Base-by-base conservation (phyloP, 345 rosid genomes). In the Sonneratia caseolaris region DNA sequence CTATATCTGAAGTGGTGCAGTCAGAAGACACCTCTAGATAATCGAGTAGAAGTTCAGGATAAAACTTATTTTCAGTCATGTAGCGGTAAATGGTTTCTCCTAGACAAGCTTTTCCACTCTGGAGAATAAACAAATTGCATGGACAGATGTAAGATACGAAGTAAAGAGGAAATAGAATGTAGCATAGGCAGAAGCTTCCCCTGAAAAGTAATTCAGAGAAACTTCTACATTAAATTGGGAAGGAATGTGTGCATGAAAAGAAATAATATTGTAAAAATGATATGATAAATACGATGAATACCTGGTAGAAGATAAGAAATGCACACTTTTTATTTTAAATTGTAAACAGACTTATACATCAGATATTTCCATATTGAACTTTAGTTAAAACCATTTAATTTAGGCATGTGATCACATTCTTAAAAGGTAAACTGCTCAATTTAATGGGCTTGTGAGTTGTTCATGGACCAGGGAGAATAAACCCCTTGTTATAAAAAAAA, bases 11-110 rank as follows among this genome's bases (percentile, higher is more conserved):
- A 43, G 93, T 84, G 37, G 83, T 89, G 76, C 91, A 91, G 73
- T 95, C 99, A 1, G 96, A 88, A 12, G 99, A 85, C 53, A 89
- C 82, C 78, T 92, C 97, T 12, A 95, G 87, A 83, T 86, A 86
- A 83, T 90, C 97, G 57, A 95, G 87, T 64, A 92, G 89, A 64
- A 84, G 85, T 64, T 95, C 97, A 0, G 98, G 89, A 43, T 86
- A 89, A 80, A 95, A 95, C 77, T 84, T 84, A 68, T 86, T 91
- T 6, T 93, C 88, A 7, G 89, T 86, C 71, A 95, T 59, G 84
- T 84, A 88, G 19, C 91, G 92, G 76, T 96, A 88, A 73, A 96
- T 85, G 71, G 77, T 79, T 64, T 89, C 91, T 38, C 98, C 98
- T 49, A 96, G 80, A 77, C 97, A 90, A 47, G 88, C 85, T 81